Percentiles rank a stretch among this genome's conserved stretches.
Conservation (phyloP, 1,284 basidiomycete genomes). For the Athelia sp. region DNA sequence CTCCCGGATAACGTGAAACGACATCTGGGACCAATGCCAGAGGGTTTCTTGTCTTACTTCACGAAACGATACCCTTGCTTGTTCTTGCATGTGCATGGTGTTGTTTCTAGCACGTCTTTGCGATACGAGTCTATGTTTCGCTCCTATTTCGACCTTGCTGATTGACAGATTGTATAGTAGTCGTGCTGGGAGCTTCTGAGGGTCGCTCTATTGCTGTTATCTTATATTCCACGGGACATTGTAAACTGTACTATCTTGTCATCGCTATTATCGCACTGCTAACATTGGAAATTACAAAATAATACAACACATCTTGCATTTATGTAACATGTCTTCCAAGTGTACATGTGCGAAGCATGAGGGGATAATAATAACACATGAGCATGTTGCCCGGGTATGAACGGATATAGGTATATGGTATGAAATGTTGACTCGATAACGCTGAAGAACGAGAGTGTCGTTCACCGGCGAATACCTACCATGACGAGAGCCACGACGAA, state of each 20-base stretch:
- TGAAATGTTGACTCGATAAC: too few relatives aligned
- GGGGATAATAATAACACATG: background rate
- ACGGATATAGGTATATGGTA: background rate
- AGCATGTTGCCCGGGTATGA: background rate
- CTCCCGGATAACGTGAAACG: slow-evolving; percentile 86
- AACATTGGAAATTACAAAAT: background rate
- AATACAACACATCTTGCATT: background rate
- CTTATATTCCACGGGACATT: too few relatives aligned
- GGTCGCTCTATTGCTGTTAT: too few relatives aligned
- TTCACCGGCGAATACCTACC: background rate
- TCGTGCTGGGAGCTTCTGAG: too few relatives aligned
- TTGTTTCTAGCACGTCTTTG: slow-evolving; percentile 66
- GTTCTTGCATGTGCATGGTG: slow-evolving; percentile 88
- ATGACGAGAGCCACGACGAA: background rate
- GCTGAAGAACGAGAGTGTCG: too few relatives aligned
- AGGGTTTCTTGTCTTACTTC: slow-evolving; percentile 91
- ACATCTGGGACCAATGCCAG: slow-evolving; percentile 85
- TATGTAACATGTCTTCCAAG: too few relatives aligned
- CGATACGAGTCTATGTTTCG: slow-evolving; percentile 82
- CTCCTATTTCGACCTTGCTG: slow-evolving; percentile 73
- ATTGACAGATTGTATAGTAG: slow-evolving; percentile 23
- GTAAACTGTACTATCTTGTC: too few relatives aligned
- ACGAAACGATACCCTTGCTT: slow-evolving; percentile 87
- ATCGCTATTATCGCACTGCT: background rate
- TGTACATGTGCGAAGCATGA: too few relatives aligned